Conservation (phyloP, 176 grass and related monocot species). For the Eleusine indica region DNA sequence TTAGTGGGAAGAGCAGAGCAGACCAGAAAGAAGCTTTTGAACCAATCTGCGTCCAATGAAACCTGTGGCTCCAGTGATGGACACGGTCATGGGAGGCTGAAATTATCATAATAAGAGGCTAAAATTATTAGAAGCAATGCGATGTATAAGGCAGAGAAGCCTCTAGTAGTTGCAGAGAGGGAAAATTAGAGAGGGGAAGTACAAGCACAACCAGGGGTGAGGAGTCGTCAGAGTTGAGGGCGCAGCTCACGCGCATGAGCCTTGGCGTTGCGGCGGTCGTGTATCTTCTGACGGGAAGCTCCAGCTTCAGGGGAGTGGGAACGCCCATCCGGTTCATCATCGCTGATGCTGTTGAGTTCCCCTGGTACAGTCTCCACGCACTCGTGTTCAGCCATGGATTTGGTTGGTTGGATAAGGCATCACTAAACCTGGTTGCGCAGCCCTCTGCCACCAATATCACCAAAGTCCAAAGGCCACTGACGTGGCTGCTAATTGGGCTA, state of each 20-base stretch:
- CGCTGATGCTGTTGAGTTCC: neutral
- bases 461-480: no score
- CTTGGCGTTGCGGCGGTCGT: neutral
- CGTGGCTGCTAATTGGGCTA: no score
- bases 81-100: slow-evolving; percentile 65
- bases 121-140: slow-evolving; percentile 21
- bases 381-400: neutral
- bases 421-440: neutral
- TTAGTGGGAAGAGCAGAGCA: neutral
- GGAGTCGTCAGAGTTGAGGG: slow-evolving; percentile 6
- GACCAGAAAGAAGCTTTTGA: slow-evolving; percentile 75
- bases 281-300: neutral
- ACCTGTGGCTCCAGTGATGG: slow-evolving; percentile 92
- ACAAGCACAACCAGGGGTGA: neutral
- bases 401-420: neutral
- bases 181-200: neutral
- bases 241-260: neutral
- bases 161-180: neutral
- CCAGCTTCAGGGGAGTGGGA: neutral
- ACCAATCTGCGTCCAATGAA: slow-evolving; percentile 88
- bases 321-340: neutral
- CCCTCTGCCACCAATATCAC: neutral
- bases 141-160: neutral
- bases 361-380: neutral
- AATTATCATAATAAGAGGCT: slow-evolving; percentile 31